Conservation (phyloP, 352 stramenopile species). For the Salisapilia sapeloensis region DNA sequence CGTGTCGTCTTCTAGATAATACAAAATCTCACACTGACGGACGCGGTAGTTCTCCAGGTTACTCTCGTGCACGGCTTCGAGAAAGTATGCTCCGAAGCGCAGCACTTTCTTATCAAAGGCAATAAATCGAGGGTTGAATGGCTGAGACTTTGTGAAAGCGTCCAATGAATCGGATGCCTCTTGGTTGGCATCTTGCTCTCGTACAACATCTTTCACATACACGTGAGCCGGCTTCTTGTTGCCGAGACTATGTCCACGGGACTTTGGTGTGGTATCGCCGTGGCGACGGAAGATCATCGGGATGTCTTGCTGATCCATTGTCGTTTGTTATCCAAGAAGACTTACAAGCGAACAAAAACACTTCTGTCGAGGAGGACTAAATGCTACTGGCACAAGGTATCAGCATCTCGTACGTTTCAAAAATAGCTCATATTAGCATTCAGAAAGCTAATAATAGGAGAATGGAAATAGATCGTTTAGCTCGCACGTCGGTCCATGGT, state of each 20-base stretch:
- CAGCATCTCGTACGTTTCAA: too few relatives aligned
- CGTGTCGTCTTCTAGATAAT: slow-evolving; percentile 80
- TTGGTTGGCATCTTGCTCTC: slow-evolving; percentile 19
- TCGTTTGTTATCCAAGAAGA: too few relatives aligned
- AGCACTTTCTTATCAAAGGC: slow-evolving; percentile 71
- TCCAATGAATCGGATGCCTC: slow-evolving; percentile 5
- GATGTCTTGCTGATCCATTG: slow-evolving; percentile 41
- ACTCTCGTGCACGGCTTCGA: slow-evolving; percentile 77
- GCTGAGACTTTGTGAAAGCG: slow-evolving; percentile 11
- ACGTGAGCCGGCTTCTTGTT: slow-evolving; percentile 41
- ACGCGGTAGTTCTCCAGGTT: slow-evolving; percentile 75
- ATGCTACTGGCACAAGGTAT: too few relatives aligned
- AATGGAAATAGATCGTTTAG: too few relatives aligned
- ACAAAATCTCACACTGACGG: slow-evolving; percentile 59
- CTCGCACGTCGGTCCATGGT: too few relatives aligned
- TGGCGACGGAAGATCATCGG: slow-evolving; percentile 69
- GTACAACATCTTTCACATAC: slow-evolving; percentile 55
- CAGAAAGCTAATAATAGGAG: too few relatives aligned
- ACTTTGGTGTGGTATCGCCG: slow-evolving; percentile 55
- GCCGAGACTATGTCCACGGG: slow-evolving; percentile 32
- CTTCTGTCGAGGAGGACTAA: too few relatives aligned
- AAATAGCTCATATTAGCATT: too few relatives aligned
- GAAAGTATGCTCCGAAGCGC: slow-evolving; percentile 77
- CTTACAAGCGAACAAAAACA: too few relatives aligned
- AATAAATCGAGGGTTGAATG: slow-evolving; percentile 54